These are phyloP conservation scores for Irpex lacteus DNA, from an alignment of 1,284 basidiomycete species.

Conservation along the genomic window DNA sequence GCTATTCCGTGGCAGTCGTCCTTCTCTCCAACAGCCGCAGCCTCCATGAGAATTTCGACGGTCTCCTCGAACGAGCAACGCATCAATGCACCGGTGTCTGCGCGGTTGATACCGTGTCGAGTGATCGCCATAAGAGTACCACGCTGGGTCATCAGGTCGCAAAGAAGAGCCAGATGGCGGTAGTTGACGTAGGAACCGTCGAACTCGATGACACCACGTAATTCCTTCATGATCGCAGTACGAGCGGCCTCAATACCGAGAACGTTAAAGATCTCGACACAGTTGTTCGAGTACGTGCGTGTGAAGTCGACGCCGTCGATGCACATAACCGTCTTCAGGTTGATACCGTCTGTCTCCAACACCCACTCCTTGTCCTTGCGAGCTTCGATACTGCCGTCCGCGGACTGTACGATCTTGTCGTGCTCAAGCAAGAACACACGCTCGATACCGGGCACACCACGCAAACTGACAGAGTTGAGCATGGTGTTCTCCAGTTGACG, in stretches of 20 bases:
- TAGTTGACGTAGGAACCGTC: slow-evolving; percentile 99
- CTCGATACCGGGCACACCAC: slow-evolving; percentile 89
- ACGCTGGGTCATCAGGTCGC: slow-evolving; percentile 98
- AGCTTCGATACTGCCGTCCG: slow-evolving; percentile 62
- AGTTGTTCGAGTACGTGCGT: slow-evolving; percentile 96
- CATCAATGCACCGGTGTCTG: slow-evolving; percentile 96
- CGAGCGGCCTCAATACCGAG: slow-evolving; percentile 98
- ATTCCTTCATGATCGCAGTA: slow-evolving; percentile 89
- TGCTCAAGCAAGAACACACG: slow-evolving; percentile 93
- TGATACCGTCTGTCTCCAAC: slow-evolving; percentile 96
- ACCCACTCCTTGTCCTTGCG: slow-evolving; percentile 86
- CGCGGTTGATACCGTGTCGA: slow-evolving; percentile 98
- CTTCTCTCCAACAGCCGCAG: slow-evolving; percentile 95
- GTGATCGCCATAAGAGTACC: slow-evolving; percentile 98
- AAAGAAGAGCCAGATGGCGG: slow-evolving; percentile 92
- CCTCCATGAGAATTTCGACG: slow-evolving; percentile 98
- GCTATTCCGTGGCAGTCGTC: slow-evolving; percentile 98
- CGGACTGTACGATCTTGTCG: slow-evolving; percentile 72
- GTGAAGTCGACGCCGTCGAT: slow-evolving; percentile 93
- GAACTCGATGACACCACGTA: slow-evolving; percentile 95
- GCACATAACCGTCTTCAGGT: slow-evolving; percentile 91
- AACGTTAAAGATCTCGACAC: slow-evolving; percentile 94
- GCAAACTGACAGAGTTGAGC: slow-evolving; percentile 93
- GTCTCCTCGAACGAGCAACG: slow-evolving; percentile 99
- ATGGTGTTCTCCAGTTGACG: slow-evolving; percentile 96